Conservation (phyloP, 2,329 filamentous ascomycete genomes). For the Botrytis fragariae region DNA sequence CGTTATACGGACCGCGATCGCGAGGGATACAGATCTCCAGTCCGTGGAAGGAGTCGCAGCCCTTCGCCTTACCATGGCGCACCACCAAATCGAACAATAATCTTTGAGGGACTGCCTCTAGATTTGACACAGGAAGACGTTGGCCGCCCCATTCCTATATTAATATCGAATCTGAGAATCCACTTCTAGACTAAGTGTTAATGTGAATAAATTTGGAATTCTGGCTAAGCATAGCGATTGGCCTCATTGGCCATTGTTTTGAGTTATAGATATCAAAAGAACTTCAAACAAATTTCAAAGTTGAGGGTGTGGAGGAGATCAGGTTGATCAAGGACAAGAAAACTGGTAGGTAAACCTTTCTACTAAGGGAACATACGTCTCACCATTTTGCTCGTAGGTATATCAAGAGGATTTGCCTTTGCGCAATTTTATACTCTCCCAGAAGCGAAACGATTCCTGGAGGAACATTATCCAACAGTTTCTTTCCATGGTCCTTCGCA, state of each 20-base stretch:
- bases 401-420: slow-evolving; percentile 56
- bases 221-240: slow-evolving; percentile 41
- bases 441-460: slow-evolving; percentile 52
- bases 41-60: slow-evolving; percentile 33
- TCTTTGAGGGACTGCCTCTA: slow-evolving; percentile 53
- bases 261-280: slow-evolving; percentile 54
- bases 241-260: slow-evolving; percentile 37
- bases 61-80: slow-evolving; percentile 38
- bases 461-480: slow-evolving; percentile 49
- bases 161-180: slow-evolving; percentile 24
- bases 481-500: slow-evolving; percentile 46
- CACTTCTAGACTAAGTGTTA: slow-evolving; percentile 39
- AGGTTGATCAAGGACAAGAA: slow-evolving; percentile 57
- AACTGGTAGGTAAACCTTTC: slow-evolving; percentile 46
- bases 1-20: slow-evolving; percentile 39
- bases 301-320: slow-evolving; percentile 54
- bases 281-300: slow-evolving; percentile 50
- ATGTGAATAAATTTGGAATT: slow-evolving; percentile 37
- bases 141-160: slow-evolving; percentile 43
- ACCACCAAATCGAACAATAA: slow-evolving; percentile 50
- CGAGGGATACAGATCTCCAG: slow-evolving; percentile 38
- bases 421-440: slow-evolving; percentile 50
- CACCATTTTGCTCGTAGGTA: slow-evolving; percentile 40
- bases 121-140: slow-evolving; percentile 52
- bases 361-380: slow-evolving; percentile 19